Conservation (phyloP, 495 filamentous ascomycete species). For the Parathielavia appendiculata region DNA sequence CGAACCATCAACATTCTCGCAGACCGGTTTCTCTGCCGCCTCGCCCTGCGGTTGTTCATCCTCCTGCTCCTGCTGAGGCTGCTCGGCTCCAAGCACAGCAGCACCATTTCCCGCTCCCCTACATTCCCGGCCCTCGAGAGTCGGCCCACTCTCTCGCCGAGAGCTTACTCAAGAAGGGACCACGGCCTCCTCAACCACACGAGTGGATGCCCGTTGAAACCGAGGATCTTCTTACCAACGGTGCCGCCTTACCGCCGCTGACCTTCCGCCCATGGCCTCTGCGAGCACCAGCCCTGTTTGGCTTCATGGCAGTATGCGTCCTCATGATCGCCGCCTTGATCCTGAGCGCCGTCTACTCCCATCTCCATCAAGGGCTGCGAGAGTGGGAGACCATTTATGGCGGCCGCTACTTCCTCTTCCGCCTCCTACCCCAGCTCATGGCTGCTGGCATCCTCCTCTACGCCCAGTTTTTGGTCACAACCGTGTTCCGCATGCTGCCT, state of each 20-base stretch:
- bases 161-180: constrained; percentile 23
- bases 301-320: constrained; percentile 55
- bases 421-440: constrained; percentile 76
- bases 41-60: not conserved
- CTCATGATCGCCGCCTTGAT: constrained; percentile 67
- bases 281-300: constrained; percentile 53
- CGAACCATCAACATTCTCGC: constrained; percentile 1
- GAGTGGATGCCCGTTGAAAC: constrained; percentile 29
- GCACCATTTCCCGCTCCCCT: constrained; percentile 9
- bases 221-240: constrained; percentile 18
- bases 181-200: constrained; percentile 23
- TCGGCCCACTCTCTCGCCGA: constrained; percentile 33
- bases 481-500: constrained; percentile 71
- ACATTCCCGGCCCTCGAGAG: constrained; percentile 15
- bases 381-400: constrained; percentile 61
- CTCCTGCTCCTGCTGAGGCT: constrained; percentile 7
- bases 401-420: constrained; percentile 75
- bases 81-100: not conserved
- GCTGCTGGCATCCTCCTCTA: constrained; percentile 67
- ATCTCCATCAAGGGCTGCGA: constrained; percentile 57
- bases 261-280: constrained; percentile 63
- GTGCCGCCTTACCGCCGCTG: constrained; percentile 43
- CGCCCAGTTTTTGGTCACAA: constrained; percentile 65
- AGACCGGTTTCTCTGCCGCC: not conserved
- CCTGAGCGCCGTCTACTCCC: constrained; percentile 70